Conservation (phyloP, 345 rosid species). For the Schrenkiella parvula region DNA sequence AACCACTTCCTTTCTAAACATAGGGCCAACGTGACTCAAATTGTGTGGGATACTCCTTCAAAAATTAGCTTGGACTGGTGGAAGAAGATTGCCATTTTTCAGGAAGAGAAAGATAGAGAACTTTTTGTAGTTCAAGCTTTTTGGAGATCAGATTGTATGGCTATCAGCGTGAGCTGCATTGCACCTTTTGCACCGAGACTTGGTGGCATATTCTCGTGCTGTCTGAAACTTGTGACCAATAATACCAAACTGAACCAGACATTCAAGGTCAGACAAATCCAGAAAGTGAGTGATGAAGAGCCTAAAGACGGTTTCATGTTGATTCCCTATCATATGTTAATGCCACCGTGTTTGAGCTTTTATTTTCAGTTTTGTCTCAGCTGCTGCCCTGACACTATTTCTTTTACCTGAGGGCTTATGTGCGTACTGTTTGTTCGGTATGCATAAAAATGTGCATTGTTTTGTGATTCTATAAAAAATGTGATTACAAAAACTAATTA, state of each 20-base stretch:
- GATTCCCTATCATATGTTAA: background rate
- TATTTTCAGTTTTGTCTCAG: no score
- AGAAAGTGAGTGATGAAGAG: background rate
- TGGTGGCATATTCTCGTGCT: background rate
- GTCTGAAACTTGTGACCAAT: background rate
- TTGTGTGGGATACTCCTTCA: background rate
- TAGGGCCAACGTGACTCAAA: background rate
- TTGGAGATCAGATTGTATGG: background rate
- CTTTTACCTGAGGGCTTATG: no score
- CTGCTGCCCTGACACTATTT: no score
- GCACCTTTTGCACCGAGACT: background rate
- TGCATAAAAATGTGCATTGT: background rate
- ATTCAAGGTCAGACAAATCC: background rate
- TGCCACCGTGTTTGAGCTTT: no score
- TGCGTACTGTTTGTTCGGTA: no score
- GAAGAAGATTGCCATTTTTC: background rate
- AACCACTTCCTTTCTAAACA: constrained; percentile 39
- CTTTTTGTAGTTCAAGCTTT: background rate
- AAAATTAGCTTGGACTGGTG: background rate
- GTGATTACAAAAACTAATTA: background rate
- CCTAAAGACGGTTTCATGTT: background rate
- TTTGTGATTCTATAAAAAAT: background rate
- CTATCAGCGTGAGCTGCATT: background rate
- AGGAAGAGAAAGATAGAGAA: background rate
- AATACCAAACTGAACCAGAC: background rate